phyloP scores from a whole-genome alignment of 768 basidiomycete species.

The Macrolepiota dolichaula region DNA sequence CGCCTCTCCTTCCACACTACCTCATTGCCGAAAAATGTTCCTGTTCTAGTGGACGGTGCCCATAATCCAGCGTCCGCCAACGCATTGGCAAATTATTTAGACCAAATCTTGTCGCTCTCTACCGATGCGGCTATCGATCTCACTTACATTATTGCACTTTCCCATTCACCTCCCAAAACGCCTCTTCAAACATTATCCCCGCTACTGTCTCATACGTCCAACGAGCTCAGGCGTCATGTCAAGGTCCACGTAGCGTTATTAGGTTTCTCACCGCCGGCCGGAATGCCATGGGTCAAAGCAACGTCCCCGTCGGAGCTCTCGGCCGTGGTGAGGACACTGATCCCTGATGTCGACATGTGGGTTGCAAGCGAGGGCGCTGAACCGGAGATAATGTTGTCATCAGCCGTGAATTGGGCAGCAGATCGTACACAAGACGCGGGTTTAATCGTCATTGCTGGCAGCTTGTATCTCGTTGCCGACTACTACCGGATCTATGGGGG shows the following conservation, averaged over 20 bases:
- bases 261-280: constrained; percentile 72
- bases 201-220: too few relatives aligned
- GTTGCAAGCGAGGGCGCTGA: constrained; percentile 8
- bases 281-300: constrained; percentile 92
- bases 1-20: constrained; percentile 68
- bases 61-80: constrained; percentile 59
- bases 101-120: not conserved
- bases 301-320: constrained; percentile 51
- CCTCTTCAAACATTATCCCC: constrained; percentile 68
- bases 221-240: constrained; percentile 16
- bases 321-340: constrained; percentile 38
- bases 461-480: constrained; percentile 93
- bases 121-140: constrained; percentile 30
- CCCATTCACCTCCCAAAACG: constrained; percentile 84
- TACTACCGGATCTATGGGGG: constrained; percentile 54
- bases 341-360: constrained; percentile 23
- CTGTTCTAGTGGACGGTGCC: constrained; percentile 86
- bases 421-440: constrained; percentile 26
- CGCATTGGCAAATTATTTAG: constrained; percentile 3
- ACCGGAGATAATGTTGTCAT: constrained; percentile 28
- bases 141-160: constrained; percentile 79
- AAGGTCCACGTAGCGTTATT: constrained; percentile 50
- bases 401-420: constrained; percentile 34
- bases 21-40: constrained; percentile 18
- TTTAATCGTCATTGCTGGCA: constrained; percentile 82